A percentile compares a stretch with the other conserved stretches of the same genome.
These are phyloP conservation scores for Fusarium beomiforme DNA, from an alignment of 2,329 filamentous ascomycete species.

Conservation along the genomic window DNA sequence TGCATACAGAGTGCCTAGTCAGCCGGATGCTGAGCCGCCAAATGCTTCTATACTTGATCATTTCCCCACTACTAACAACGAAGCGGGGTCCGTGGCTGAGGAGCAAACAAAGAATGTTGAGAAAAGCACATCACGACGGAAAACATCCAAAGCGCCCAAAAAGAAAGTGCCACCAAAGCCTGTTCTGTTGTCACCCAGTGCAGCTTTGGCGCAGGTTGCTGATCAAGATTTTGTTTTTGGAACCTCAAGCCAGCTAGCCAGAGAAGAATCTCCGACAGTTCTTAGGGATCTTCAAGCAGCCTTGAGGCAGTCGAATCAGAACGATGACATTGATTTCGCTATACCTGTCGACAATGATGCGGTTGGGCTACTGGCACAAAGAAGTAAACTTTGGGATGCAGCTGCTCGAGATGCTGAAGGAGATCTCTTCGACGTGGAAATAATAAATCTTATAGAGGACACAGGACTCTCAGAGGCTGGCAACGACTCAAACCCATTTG, in stretches of 20 bases:
- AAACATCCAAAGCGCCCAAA: constrained; percentile 48
- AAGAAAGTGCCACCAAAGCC: constrained; percentile 56
- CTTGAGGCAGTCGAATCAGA: constrained; percentile 66
- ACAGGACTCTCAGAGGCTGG: constrained; percentile 43
- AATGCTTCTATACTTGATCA: constrained; percentile 58
- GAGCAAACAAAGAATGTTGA: constrained; percentile 40
- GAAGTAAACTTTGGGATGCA: constrained; percentile 72
- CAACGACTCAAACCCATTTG: constrained; percentile 51
- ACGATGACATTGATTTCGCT: constrained; percentile 52
- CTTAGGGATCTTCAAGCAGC: constrained; percentile 70
- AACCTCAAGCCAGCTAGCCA: constrained; percentile 83
- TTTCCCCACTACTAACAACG: constrained; percentile 40
- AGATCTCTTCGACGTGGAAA: constrained; percentile 69
- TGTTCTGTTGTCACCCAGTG: constrained; percentile 72
- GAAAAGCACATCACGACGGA: constrained; percentile 49
- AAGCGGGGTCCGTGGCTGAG: background rate
- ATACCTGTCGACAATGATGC: constrained; percentile 53
- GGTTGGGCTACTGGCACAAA: constrained; percentile 46
- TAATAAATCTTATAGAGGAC: constrained; percentile 65
- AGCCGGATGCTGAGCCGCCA: constrained; percentile 45
- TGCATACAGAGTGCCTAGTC: constrained; percentile 61
- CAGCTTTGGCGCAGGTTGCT: constrained; percentile 72
- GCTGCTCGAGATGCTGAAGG: constrained; percentile 74
- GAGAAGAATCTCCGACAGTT: constrained; percentile 75
- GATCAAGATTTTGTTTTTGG: constrained; percentile 85